A percentile compares a stretch with the other conserved stretches of the same genome.
phyloP scores from a whole-genome alignment of 2,329 filamentous ascomycete genomes.

The Botrytis tulipae region DNA sequence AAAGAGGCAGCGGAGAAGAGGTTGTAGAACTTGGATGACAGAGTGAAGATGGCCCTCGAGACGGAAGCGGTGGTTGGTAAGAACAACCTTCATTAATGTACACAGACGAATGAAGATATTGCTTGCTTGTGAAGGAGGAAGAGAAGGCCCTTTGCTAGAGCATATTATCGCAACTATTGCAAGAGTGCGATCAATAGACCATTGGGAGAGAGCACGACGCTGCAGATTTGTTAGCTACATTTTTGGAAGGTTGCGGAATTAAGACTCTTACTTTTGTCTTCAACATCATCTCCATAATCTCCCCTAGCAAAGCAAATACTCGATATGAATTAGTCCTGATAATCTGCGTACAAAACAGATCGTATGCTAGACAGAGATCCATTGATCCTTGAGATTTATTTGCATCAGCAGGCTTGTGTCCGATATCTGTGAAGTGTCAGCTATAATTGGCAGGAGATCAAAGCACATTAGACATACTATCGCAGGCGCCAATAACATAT shows the following conservation, averaged over 20 bases:
- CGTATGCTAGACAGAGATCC: slow-evolving; percentile 33
- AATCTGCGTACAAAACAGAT: slow-evolving; percentile 30
- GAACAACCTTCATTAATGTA: slow-evolving; percentile 54
- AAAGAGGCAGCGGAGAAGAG: slow-evolving; percentile 55
- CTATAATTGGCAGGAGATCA: slow-evolving; percentile 2
- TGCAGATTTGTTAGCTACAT: slow-evolving; percentile 16
- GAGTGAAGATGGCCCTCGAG: slow-evolving; percentile 62
- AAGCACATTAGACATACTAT: slow-evolving; percentile 29
- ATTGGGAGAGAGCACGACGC: slow-evolving; percentile 37
- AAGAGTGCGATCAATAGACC: slow-evolving; percentile 38
- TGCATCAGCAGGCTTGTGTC: slow-evolving; percentile 22
- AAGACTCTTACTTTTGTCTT: slow-evolving; percentile 34
- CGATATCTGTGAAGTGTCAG: slow-evolving; percentile 26
- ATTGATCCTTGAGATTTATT: slow-evolving; percentile 20
- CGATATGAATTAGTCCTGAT: slow-evolving; percentile 30
- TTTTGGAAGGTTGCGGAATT: slow-evolving; percentile 5
- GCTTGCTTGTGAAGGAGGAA: slow-evolving; percentile 27
- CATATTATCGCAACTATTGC: slow-evolving; percentile 38
- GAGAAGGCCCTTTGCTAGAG: slow-evolving; percentile 32
- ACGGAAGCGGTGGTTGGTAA: slow-evolving; percentile 59
- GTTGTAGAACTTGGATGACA: slow-evolving; percentile 53
- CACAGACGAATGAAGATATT: slow-evolving; percentile 42
- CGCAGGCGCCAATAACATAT: slow-evolving; percentile 32
- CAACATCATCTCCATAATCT: slow-evolving; percentile 38
- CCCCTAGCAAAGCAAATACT: slow-evolving; percentile 36